Evolutionary conservation across 495 filamentous ascomycete genomes (phyloP), one percentile per base, ranked within the genome.

Genomic region (Jackrogersella minutella): DNA sequence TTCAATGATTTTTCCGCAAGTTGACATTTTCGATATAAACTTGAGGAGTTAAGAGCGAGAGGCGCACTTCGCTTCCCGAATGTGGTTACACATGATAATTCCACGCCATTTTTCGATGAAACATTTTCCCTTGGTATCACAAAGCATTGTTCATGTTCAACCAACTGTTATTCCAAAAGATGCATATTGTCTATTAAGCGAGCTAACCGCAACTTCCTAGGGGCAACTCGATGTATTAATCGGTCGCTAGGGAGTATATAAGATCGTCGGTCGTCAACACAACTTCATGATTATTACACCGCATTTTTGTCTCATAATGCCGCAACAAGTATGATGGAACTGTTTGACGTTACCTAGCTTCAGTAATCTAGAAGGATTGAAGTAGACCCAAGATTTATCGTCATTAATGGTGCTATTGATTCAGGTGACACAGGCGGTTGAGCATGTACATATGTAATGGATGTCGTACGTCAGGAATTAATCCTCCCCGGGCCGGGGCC

Each of bases 401-500:
- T 56, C 34, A 30, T 43, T 17, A 8, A 56, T 21, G 58, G 47
- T 44, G 17, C 5, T 9, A 50, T 55, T 10, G 0, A 44, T 10
- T 2, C 11, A 37, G n/a, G 49, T 54, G 51, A 55, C 40, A 55
- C 24, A 56, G 49, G 14, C 19, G 3, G 2, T 13, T 14, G 26
- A 49, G 9, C 24, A n/a, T 17, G 16, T 36, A n/a, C n/a, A n/a
- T n/a, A n/a, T n/a, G n/a, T n/a, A n/a, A n/a, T n/a, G n/a, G n/a
- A 52, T 57, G 50, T 59, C 49, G 56, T 28, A 55, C 53, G 60
- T 41, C 22, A 46, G n/a, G 13, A 22, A 36, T 10, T n/a, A 33
- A 50, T 49, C 56, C 50, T 43, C 34, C 56, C 28, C 51, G 51
- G 51, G 44, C 43, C 64, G 58, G 52, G 34, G 36, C 52, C 64